These are phyloP conservation scores for Vigna reflexopilosa DNA, from an alignment of 306 rosid genomes.

Conservation along the genomic window DNA sequence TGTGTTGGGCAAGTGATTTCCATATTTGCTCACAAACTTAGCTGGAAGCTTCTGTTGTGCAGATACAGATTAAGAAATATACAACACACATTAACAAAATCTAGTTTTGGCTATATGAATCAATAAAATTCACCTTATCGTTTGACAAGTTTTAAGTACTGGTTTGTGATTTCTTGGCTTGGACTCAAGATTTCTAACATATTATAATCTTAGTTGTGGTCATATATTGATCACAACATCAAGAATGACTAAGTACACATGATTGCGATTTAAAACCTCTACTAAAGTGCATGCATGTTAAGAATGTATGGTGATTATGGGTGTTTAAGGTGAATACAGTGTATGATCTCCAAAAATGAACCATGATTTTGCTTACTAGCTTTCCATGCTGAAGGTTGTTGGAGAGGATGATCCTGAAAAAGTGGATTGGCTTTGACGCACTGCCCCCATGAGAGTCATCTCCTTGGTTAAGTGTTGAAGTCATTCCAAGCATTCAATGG, in stretches of 20 bases:
- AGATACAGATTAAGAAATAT: not conserved
- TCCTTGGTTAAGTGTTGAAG: not conserved
- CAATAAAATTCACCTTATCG: not conserved
- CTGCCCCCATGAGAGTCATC: not conserved
- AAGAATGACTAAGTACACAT: too few species aligned
- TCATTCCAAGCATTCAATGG: not conserved
- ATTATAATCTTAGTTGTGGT: too few species aligned
- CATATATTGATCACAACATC: too few species aligned
- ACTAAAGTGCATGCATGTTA: not conserved
- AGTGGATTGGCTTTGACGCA: not conserved
- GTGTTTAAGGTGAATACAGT: not conserved
- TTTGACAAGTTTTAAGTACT: not conserved
- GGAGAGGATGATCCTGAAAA: not conserved
- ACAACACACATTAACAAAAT: not conserved
- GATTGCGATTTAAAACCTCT: too few species aligned
- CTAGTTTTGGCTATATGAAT: not conserved
- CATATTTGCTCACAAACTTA: conserved; percentile 40
- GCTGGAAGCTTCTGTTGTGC: conserved; percentile 46
- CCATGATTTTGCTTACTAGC: not conserved
- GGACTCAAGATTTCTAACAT: not conserved
- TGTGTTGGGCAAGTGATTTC: conserved; percentile 32
- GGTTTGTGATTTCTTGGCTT: not conserved
- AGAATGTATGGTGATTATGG: not conserved
- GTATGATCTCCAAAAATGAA: not conserved
- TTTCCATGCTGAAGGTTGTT: conserved; percentile 5